These are phyloP conservation scores for Diaporthe sp. DNA, from an alignment of 2,329 filamentous ascomycete species.

Conservation along the genomic window DNA sequence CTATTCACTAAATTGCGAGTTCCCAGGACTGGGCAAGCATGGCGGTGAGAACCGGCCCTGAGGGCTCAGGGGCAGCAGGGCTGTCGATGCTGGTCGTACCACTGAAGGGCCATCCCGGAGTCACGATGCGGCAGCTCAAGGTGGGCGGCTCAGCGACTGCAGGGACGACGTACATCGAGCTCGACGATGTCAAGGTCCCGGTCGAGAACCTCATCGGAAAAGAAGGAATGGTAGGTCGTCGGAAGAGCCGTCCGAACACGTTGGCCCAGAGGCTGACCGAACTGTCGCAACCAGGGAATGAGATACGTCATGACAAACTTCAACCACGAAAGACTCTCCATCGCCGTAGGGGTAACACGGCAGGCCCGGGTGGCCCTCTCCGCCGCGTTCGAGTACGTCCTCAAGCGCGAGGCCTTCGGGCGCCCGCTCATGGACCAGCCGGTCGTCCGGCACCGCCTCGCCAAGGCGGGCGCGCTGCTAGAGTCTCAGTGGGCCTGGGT, in stretches of 20 bases:
- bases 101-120: slow-evolving; percentile 74
- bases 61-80: slow-evolving; percentile 70
- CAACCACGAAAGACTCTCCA: slow-evolving; percentile 80
- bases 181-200: slow-evolving; percentile 81
- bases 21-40: slow-evolving; percentile 70
- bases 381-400: slow-evolving; percentile 53
- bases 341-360: slow-evolving; percentile 74
- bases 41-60: slow-evolving; percentile 77
- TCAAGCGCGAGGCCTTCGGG: slow-evolving; percentile 55
- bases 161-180: slow-evolving; percentile 81
- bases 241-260: not conserved
- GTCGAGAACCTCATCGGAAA: slow-evolving; percentile 76
- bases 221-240: slow-evolving; percentile 61
- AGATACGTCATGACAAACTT: slow-evolving; percentile 83
- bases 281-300: slow-evolving; percentile 69
- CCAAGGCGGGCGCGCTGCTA: slow-evolving; percentile 76
- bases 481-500: slow-evolving; percentile 81
- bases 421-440: slow-evolving; percentile 77
- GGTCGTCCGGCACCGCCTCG: slow-evolving; percentile 79
- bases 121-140: slow-evolving; percentile 76
- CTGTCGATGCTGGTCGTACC: slow-evolving; percentile 78
- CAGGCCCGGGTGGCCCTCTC: slow-evolving; percentile 60
- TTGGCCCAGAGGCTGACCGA: not conserved
- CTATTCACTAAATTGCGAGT: slow-evolving; percentile 62
- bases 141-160: slow-evolving; percentile 74